Conservation (phyloP, 495 filamentous ascomycete species). For the Aspergillus sclerotiicarbonarius region DNA sequence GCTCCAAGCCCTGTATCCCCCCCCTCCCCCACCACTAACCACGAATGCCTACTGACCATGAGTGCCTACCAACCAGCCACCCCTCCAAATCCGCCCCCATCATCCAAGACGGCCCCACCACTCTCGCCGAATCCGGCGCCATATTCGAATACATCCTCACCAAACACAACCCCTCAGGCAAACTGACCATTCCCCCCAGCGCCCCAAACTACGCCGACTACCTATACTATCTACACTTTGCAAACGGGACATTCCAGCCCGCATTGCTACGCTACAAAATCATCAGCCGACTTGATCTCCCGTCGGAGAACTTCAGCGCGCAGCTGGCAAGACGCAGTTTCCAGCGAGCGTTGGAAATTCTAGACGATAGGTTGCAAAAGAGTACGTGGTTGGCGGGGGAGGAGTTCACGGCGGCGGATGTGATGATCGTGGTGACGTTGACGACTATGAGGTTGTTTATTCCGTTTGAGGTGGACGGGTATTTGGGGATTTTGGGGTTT, state of each 20-base stretch:
- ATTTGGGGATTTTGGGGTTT: constrained; percentile 45
- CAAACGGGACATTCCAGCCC: constrained; percentile 49
- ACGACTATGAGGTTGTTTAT: constrained; percentile 51
- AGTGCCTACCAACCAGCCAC: neutral
- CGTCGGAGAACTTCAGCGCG: constrained; percentile 8
- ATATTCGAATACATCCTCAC: constrained; percentile 54
- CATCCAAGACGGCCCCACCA: constrained; percentile 47
- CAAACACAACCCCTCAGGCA: constrained; percentile 37
- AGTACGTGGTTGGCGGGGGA: constrained; percentile 52
- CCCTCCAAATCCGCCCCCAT: constrained; percentile 19
- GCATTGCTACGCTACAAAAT: constrained; percentile 20
- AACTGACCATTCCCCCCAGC: constrained; percentile 36
- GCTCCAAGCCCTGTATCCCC: constrained; percentile 44
- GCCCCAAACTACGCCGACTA: constrained; percentile 50
- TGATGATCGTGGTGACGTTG: constrained; percentile 52
- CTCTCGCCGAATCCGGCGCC: constrained; percentile 51
- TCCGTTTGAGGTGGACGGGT: constrained; percentile 36
- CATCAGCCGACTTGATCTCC: constrained; percentile 2
- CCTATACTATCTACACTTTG: constrained; percentile 59
- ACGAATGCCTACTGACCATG: too few species aligned
- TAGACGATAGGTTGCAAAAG: constrained; percentile 43
- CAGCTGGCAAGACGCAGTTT: constrained; percentile 19
- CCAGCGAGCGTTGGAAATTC: constrained; percentile 22
- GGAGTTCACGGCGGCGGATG: constrained; percentile 58
- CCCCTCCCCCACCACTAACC: constrained; percentile 37